These are phyloP conservation scores for Tulasnella sp. DNA, from an alignment of 768 basidiomycete genomes.

Conservation along the genomic window DNA sequence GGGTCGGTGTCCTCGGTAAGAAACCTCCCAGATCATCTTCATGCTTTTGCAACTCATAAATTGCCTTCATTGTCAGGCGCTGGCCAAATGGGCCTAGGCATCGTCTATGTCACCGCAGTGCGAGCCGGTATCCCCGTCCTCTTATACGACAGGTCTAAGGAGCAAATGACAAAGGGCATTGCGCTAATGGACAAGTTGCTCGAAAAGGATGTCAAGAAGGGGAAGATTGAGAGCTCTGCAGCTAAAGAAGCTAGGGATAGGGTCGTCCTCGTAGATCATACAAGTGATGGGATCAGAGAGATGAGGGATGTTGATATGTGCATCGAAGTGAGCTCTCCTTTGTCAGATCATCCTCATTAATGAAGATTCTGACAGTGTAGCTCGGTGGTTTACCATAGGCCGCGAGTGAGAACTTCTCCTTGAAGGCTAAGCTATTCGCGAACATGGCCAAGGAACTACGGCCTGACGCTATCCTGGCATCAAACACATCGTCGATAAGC, in stretches of 20 bases:
- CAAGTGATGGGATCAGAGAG: conserved; percentile 38
- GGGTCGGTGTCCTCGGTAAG: conserved; percentile 49
- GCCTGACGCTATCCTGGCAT: conserved; percentile 70
- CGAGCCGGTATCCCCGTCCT: conserved; percentile 78
- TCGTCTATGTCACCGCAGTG: conserved; percentile 76
- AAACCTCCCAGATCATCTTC: not conserved
- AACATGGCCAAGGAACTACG: conserved; percentile 54
- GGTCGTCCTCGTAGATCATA: conserved; percentile 43
- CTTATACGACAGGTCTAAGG: conserved; percentile 66
- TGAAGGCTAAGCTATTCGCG: conserved; percentile 72
- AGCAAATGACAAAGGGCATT: conserved; percentile 64
- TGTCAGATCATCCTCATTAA: not conserved
- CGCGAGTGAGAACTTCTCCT: conserved; percentile 66
- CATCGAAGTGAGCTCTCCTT: conserved; percentile 48
- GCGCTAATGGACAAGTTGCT: conserved; percentile 69
- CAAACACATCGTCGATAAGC: conserved; percentile 90
- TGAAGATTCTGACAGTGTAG: not conserved
- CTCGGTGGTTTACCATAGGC: conserved; percentile 40
- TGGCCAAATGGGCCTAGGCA: conserved; percentile 72
- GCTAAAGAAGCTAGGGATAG: conserved; percentile 57
- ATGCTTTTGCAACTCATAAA: conserved; percentile 64
- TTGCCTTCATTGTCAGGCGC: conserved; percentile 34
- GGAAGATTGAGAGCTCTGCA: conserved; percentile 53
- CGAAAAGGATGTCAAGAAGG: conserved; percentile 82
- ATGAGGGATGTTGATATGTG: conserved; percentile 82